Evolutionary conservation across 2,329 filamentous ascomycete species (phyloP), one percentile per base, ranked within the genome.

Genomic region (Fusarium chlamydosporum): DNA sequence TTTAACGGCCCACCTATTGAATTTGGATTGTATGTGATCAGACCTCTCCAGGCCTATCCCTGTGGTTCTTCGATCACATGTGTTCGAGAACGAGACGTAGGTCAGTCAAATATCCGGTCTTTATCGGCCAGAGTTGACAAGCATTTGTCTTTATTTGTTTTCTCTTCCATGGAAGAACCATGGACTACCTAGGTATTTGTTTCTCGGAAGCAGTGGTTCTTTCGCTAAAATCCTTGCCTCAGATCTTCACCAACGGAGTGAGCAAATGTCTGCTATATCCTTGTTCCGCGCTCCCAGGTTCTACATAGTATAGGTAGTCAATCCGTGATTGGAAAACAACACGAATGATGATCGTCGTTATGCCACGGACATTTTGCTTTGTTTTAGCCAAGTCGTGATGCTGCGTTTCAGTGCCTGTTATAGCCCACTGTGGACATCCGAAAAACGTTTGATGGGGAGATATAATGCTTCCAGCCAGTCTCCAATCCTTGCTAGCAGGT

Each of bases 221-320:
- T 47, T 62, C 51, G 50, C 56, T 63, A 62, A 58, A 57, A 67
- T 67, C 43, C 37, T 45, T 40, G 52, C 47, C 34, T 58, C 57
- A 41, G 65, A 67, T 67, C 65, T 37, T 47, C 13, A 27, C 27
- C 45, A 38, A 47, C 35, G 37, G 16, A 20, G 18, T 27, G 27
- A 51, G 23, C 33, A 45, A 40, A 26, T 56, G 38, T 29, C 4
- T 40, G 23, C 34, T 51, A 11, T 18, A 43, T 68, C 58, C 59
- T 65, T 55, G 54, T 42, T 52, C 48, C 56, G 16, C 41, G 29
- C 46, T 43, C 53, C 61, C 35, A 35, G 26, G 27, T 61, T 52
- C 52, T 53, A 23, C 23, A 23, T 23, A 23, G 23, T 23, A 23
- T 23, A 6, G 23, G 23, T 23, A 20, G 52, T 18, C 37, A 66